These are phyloP conservation scores for Coprinopsis sp. DNA, from an alignment of 768 basidiomycete species.

Conservation along the genomic window DNA sequence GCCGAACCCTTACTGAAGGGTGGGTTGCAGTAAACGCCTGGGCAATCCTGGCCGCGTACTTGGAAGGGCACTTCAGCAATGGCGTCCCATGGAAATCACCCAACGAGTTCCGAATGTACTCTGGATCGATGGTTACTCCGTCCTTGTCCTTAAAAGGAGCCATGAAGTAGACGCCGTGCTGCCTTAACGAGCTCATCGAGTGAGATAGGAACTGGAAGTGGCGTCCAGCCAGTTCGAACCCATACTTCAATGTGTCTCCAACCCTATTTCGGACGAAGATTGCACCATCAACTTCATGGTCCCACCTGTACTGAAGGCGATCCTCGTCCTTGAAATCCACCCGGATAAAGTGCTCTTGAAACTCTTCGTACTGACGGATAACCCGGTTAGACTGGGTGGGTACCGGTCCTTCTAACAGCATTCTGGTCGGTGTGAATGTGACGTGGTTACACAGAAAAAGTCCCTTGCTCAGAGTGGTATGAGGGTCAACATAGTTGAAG, in stretches of 20 bases:
- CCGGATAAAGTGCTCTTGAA: conserved; percentile 68
- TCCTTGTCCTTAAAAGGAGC: conserved; percentile 50
- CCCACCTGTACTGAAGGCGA: conserved; percentile 67
- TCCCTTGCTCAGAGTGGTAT: conserved; percentile 19
- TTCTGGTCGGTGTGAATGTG: conserved; percentile 70
- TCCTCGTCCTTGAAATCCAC: conserved; percentile 88
- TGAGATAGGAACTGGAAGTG: conserved; percentile 79
- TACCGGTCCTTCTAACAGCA: conserved; percentile 74
- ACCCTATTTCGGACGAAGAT: conserved; percentile 56
- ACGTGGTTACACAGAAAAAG: conserved; percentile 69
- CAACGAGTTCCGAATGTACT: conserved; percentile 54
- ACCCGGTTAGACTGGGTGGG: conserved; percentile 75
- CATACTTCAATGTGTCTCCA: conserved; percentile 51
- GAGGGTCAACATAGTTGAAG: conserved; percentile 21
- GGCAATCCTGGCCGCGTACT: conserved; percentile 77
- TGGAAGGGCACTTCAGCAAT: conserved; percentile 59
- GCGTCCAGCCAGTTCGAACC: conserved; percentile 68
- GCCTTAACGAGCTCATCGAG: conserved; percentile 70
- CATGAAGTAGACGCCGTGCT: conserved; percentile 84
- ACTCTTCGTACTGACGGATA: conserved; percentile 59
- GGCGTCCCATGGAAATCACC: conserved; percentile 59
- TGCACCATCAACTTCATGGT: conserved; percentile 55
- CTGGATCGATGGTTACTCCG: conserved; percentile 43
- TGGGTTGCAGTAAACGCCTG: conserved; percentile 85
- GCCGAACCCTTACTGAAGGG: conserved; percentile 54